Percentiles rank a stretch among this genome's conserved stretches.
Evolutionary conservation across 352 stramenopile genomes (phyloP).

Genomic region (Nothophytophthora sp.): DNA sequence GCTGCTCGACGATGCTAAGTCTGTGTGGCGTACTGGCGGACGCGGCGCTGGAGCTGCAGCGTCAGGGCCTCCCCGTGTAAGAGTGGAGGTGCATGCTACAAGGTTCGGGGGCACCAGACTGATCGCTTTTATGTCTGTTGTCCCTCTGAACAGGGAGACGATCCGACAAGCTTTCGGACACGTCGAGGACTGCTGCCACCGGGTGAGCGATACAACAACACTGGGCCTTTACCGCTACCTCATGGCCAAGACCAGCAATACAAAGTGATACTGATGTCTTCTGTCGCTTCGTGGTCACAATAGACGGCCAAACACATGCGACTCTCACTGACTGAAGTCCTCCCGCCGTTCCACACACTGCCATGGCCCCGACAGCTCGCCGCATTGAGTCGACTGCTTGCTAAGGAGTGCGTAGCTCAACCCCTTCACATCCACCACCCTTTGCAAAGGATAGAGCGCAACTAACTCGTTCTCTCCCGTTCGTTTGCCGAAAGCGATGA

Average conservation of each 20-base stretch:
- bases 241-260: background rate
- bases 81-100: background rate
- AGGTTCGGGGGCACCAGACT: background rate
- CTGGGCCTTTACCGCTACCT: background rate
- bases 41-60: constrained; percentile 9
- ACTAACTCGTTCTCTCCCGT: too few relatives aligned
- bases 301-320: constrained; percentile 25
- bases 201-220: constrained; percentile 1
- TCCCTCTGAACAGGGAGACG: constrained; percentile 3
- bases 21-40: constrained; percentile 22
- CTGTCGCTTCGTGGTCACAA: background rate
- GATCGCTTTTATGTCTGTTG: background rate
- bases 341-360: constrained; percentile 12
- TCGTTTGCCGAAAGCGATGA: too few relatives aligned
- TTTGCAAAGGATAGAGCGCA: too few relatives aligned
- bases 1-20: constrained; percentile 20
- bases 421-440: background rate
- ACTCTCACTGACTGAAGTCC: constrained; percentile 11
- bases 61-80: constrained; percentile 15
- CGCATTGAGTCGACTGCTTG: constrained; percentile 9
- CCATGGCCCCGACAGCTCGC: constrained; percentile 6
- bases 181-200: constrained; percentile 11
- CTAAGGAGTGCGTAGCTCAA: constrained; percentile 1
- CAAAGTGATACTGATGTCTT: background rate
- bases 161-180: constrained; percentile 15